Base-by-base conservation (phyloP, 768 basidiomycete species). In the Trametes gibbosa region DNA sequence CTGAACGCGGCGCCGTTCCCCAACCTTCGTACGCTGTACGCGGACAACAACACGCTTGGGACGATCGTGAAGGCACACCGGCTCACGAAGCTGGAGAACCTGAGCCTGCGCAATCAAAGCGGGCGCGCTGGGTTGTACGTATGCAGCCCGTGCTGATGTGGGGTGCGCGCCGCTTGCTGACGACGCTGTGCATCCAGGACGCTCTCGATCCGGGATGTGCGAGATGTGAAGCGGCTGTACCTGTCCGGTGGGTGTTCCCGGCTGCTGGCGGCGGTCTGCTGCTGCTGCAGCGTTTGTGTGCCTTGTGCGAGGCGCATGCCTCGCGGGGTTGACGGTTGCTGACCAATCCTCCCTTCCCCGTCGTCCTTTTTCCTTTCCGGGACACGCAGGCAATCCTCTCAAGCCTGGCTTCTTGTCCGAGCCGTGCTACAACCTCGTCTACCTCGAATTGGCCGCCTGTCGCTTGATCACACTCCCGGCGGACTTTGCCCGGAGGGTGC, bases 151-250 rank as follows among this genome's bases (percentile, higher is more conserved):
- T 32, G 12, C 25, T 29, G 7, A 9, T 10, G 19, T 7, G 25
- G 21, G n/a, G n/a, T n/a, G n/a, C n/a, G n/a, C n/a, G 5, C 12
- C 34, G 50, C 21, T 19, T n/a, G 47, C 49, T 66, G 55, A 61
- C 43, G 17, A 42, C 27, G 53, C 16, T 37, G 32, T 45, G 47
- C 37, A 12, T 32, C 37, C 73, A 80, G 79, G 66, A 63, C 74
- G 53, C 68, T 81, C 50, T 72, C 73, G 59, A 74, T 73, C 12
- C 85, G 84, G 67, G 89, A 93, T 70, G 83, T 97, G 68, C 86
- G 92, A 69, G 92, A 95, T 76, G 86, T 94, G 67, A 95, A 95
- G 76, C 85, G 95, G 53, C 75, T 98, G 69, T 99, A 98, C 79
- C 84, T 98, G 55, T 95, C 93, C 64, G 93, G 94, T 93, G 71